Base-by-base conservation (phyloP, 2,329 filamentous ascomycete species). In the Pochonia chlamydosporia region DNA sequence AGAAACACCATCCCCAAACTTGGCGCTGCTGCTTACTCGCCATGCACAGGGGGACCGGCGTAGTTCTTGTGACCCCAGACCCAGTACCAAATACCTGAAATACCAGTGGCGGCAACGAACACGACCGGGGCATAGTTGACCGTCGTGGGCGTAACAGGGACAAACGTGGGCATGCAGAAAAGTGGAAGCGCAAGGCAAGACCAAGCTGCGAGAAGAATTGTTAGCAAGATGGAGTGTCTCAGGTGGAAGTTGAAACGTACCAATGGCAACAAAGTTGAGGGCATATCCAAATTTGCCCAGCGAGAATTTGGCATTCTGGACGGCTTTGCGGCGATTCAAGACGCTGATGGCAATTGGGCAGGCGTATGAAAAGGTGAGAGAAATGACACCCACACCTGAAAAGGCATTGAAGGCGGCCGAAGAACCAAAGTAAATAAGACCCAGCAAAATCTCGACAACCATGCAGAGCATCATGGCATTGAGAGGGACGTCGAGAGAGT, bases 101-200 rank as follows among this genome's bases (percentile, higher is more conserved):
- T 74, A 33, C 70, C 42, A 46, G 78, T 75, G 52, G 86, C 84
- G 5, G 73, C 82, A 23, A 84, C 76, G 55, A 89, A 87, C n/a
- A 89, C 85, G 28, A 82, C 85, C 13, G 81, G 81, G 2, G 84
- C 85, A 63, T 87, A 89, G 72, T 89, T 89, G 72, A 88, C 84
- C 33, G 71, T 74, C 16, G 66, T 61, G 25, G 59, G 64, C 1
- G 73, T 75, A 33, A 85, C 81, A 5, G 81, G 81, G n/a, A 86
- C 68, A 37, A 66, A 65, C 0, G 80, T 75, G 1, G 84, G 85
- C 81, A 87, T 86, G 65, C 81, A 89, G 72, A 89, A 89, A 14
- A 89, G 76, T 1, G 85, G 84, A 44, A 88, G 78, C 30, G 82
- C 84, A 46, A 89, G 74, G 13, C 74, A 55, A 46, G 81, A 84